Evolutionary conservation across 306 rosid species (phyloP), one percentile per base, ranked within the genome.

Genomic region (Castanopsis chinensis): DNA sequence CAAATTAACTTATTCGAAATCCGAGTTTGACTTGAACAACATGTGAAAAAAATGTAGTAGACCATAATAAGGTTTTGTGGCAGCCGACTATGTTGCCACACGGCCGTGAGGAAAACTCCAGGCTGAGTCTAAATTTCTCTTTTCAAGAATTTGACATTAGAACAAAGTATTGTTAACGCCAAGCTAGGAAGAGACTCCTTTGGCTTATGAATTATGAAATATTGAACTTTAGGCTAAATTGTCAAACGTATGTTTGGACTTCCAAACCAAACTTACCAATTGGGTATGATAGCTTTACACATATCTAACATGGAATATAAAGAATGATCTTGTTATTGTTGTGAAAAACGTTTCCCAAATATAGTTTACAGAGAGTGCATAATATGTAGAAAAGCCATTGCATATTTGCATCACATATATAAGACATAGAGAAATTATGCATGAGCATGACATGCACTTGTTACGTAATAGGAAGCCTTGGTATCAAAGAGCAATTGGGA

Each of bases 401-500:
- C 45, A 41, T 41, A 41, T 0, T 35, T 84, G 85, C 78, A 71
- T 35, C 69, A 65, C 54, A 33, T 53, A 49, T 49, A 45, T 45
- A 58, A 27, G 79, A 30, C 18, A 76, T 53, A 37, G 72, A 43
- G 59, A 83, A 71, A 9, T 75, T 1, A 73, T 69, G 70, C 80
- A 77, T 77, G 86, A 86, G 73, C 78, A 77, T 79, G 85, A 86
- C 30, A 82, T 72, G 15, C 15, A 55, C 8, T 76, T 69, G 6
- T 27, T 65, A 73, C 37, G 71, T 79, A 68, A 74, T 80, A 92
- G 97, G 90, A 91, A 95, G 89, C 92, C 97, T 12, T 95, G 99
- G 99, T 95, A 95, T 83, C 94, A 92, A 49, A 89, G 92, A 88
- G 99, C 94, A 86, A 90, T 78, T 61, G 92, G 90, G 69, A 84